phyloP scores from a whole-genome alignment of 2,329 filamentous ascomycete genomes.

The Fusarium nodosum region DNA sequence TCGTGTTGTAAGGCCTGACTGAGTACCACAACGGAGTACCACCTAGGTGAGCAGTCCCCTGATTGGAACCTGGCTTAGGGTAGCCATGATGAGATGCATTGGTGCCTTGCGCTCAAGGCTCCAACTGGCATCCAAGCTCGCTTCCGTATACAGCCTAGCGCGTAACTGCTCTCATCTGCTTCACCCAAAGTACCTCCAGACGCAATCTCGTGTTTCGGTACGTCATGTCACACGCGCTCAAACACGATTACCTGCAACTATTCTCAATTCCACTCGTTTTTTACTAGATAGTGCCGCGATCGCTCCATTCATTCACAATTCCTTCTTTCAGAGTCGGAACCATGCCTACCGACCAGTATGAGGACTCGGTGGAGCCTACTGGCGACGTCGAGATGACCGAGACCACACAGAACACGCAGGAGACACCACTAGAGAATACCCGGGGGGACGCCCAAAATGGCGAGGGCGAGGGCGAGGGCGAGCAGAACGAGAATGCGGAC shows the following conservation, averaged over 20 bases:
- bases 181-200: neutral
- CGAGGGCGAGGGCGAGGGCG: too few relatives aligned
- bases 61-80: conserved; percentile 21
- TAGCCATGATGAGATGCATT: conserved; percentile 2
- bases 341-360: conserved; percentile 51
- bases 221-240: conserved; percentile 7
- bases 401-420: conserved; percentile 31
- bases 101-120: conserved; percentile 41
- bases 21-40: too few relatives aligned
- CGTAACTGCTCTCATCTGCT: neutral
- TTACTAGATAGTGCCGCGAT: neutral
- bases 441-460: conserved; percentile 55
- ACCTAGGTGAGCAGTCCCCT: neutral
- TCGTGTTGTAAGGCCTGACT: neutral
- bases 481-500: conserved; percentile 52
- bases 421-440: conserved; percentile 46
- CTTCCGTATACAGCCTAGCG: conserved; percentile 25
- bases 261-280: conserved; percentile 25
- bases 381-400: conserved; percentile 59
- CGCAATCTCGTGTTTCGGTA: neutral
- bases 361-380: conserved; percentile 47
- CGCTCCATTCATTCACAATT: neutral
- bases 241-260: conserved; percentile 4
- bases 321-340: conserved; percentile 26
- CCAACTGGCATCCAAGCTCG: conserved; percentile 12